phyloP scores from a whole-genome alignment of 768 basidiomycete species.

The Naganishia onofrii region DNA sequence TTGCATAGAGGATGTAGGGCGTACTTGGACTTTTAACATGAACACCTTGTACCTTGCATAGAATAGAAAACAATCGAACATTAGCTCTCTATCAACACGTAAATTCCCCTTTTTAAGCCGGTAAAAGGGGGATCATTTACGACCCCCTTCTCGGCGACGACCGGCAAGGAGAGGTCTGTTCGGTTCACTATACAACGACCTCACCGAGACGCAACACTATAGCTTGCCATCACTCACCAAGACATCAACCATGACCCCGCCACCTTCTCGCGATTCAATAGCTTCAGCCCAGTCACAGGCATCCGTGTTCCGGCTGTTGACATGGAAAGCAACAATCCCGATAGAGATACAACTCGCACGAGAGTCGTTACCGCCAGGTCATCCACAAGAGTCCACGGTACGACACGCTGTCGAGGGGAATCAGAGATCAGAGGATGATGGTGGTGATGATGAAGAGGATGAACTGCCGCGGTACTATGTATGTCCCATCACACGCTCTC shows the following conservation, averaged over 20 bases:
- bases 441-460: constrained; percentile 12
- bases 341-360: constrained; percentile 17
- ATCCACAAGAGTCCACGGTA: too few species aligned
- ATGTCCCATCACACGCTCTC: background rate
- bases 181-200: too few species aligned
- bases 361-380: background rate
- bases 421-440: background rate
- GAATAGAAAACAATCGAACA: constrained; percentile 23
- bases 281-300: constrained; percentile 11
- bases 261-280: background rate
- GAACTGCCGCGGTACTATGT: constrained; percentile 31
- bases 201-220: too few species aligned
- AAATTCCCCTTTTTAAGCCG: background rate
- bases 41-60: too few species aligned
- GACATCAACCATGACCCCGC: background rate
- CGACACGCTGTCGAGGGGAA: too few species aligned
- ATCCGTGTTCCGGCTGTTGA: constrained; percentile 13
- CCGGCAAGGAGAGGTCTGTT: too few species aligned
- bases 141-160: background rate
- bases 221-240: background rate
- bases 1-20: too few species aligned
- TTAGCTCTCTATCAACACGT: too few species aligned
- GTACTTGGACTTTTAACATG: too few species aligned
- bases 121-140: background rate
- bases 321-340: constrained; percentile 25